Evolutionary conservation across 78 protist genomes (phyloP), one percentile per base, ranked within the genome.

Genomic region (Dictyostelium firmibasis): DNA sequence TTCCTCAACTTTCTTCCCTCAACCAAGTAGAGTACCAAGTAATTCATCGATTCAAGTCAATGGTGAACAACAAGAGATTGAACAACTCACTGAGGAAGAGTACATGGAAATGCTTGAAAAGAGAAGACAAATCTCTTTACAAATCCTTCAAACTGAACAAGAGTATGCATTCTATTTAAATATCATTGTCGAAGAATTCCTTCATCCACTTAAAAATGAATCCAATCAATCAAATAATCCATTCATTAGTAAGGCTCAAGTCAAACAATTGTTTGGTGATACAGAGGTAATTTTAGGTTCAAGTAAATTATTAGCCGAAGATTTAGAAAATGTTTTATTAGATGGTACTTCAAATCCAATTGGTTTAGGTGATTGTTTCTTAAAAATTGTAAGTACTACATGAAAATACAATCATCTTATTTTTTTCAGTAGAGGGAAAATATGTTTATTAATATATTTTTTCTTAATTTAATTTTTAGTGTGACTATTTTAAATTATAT

Each of bases 241-340:
- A 78, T 88, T 88, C 86, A 76, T 88, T 14, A 41, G 64, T 9
- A 10, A 35, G 14, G 36, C 20, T 9, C 69, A 88, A 23, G 69
- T 88, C 31, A 88, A 88, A 79, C 93, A 88, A 67, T 4, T 88
- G 18, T 88, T 88, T 88, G 86, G 93, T 43, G 93, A 88, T 57
- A 43, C 70, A 23, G 82, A 88, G 31, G 93, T 88, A 16, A 88
- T 88, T 35, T 70, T 76, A 33, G 93, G 93, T 64, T 64, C 86
- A 23, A 41, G 72, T 78, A 53, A 35, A n/a, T 72, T 88, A 25
- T 35, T 88, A 5, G 69, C 81, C 31, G 93, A 88, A 44, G 86
- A 88, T 60, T 44, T 88, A 31, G 93, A 88, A 23, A 86, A 53
- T 20, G 47, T n/a, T 8, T 44, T 81, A 11, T 29, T 38, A 23